A percentile compares a stretch with the other conserved stretches of the same genome.
These are phyloP conservation scores for Globisporangium nodosum DNA, from an alignment of 352 stramenopile genomes.

Conservation along the genomic window DNA sequence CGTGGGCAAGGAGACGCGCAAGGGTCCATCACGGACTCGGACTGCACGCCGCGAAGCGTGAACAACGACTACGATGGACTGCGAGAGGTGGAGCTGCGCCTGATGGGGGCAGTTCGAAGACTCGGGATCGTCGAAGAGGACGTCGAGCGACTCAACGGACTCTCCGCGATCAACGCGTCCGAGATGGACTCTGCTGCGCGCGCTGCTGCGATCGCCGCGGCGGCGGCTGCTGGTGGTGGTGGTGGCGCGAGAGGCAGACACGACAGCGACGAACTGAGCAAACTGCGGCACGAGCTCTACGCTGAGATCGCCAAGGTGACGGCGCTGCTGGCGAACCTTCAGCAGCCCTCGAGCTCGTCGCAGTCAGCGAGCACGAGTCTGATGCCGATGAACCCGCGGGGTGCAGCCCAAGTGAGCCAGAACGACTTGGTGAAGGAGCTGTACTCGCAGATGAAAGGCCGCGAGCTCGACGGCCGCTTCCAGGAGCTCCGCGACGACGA, in stretches of 20 bases:
- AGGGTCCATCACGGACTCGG: slow-evolving; percentile 6
- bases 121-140: slow-evolving; percentile 58
- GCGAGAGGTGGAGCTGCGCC: slow-evolving; percentile 49
- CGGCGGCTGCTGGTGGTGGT: not conserved
- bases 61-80: slow-evolving; percentile 23
- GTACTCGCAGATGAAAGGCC: slow-evolving; percentile 51
- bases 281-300: slow-evolving; percentile 45
- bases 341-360: not conserved
- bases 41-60: slow-evolving; percentile 10
- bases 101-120: slow-evolving; percentile 50
- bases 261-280: slow-evolving; percentile 31
- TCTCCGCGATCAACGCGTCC: slow-evolving; percentile 18
- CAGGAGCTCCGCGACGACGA: slow-evolving; percentile 29
- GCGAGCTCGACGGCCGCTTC: slow-evolving; percentile 44
- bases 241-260: not conserved
- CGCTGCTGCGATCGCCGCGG: not conserved
- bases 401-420: slow-evolving; percentile 15
- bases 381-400: slow-evolving; percentile 11
- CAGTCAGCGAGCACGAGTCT: slow-evolving; percentile 10
- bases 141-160: slow-evolving; percentile 46
- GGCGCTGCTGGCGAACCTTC: slow-evolving; percentile 18
- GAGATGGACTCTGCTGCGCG: slow-evolving; percentile 10
- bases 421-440: slow-evolving; percentile 49
- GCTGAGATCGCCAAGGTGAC: slow-evolving; percentile 48
- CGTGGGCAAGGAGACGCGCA: slow-evolving; percentile 8